A percentile compares a stretch with the other conserved stretches of the same genome.
Conservation (phyloP, 75 land plant species). For the Pinus albicaulis region DNA sequence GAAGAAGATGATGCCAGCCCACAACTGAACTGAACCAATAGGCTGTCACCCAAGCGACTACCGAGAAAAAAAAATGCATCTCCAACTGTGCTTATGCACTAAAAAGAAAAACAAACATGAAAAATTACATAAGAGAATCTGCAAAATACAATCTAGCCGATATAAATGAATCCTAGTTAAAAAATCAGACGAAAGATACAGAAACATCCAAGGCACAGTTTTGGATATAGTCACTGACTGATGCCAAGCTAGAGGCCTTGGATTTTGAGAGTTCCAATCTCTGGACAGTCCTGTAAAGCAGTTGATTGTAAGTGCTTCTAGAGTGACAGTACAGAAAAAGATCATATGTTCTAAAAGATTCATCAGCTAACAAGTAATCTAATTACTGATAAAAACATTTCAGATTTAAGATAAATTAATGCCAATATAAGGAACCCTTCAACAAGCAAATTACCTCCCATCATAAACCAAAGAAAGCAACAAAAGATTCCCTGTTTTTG, state of each 20-base stretch:
- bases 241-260: conserved; percentile 88
- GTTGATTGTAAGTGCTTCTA: too few relatives aligned
- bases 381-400: background rate
- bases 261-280: conserved; percentile 88
- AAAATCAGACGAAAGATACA: background rate
- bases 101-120: conserved; percentile 12
- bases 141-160: background rate
- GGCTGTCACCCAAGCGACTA: conserved; percentile 94
- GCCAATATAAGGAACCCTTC: background rate
- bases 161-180: background rate
- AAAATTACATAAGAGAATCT: background rate
- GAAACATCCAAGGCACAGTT: background rate
- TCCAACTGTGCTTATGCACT: conserved; percentile 88
- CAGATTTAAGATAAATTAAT: background rate
- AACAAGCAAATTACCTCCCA: conserved; percentile 55
- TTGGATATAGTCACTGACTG: conserved; percentile 40
- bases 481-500: conserved; percentile 90
- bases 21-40: conserved; percentile 85
- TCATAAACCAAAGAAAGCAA: conserved; percentile 81
- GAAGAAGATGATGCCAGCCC: conserved; percentile 32
- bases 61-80: conserved; percentile 89
- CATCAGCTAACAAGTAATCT: conserved; percentile 8
- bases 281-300: conserved; percentile 74
- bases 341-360: background rate
- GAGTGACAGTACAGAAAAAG: too few relatives aligned